Evolutionary conservation across 345 rosid species (phyloP).

Genomic region (Boechera retrofracta): DNA sequence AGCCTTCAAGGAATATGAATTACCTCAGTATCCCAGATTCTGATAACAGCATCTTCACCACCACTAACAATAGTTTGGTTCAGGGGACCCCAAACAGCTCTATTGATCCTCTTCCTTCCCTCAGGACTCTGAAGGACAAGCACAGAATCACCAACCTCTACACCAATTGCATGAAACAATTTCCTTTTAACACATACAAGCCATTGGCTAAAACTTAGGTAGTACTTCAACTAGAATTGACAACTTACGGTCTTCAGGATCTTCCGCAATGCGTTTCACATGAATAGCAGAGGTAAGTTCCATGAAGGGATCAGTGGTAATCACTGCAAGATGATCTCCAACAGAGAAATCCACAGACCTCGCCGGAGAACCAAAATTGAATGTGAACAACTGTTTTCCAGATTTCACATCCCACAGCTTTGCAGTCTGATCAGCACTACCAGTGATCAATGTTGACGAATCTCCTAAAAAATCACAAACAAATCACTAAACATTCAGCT

Average conservation of each 20-base stretch:
- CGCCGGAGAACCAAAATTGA: constrained; percentile 83
- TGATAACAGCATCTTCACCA: constrained; percentile 85
- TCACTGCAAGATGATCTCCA: constrained; percentile 89
- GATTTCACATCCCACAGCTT: constrained; percentile 90
- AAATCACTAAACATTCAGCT: not conserved
- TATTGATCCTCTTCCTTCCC: constrained; percentile 70
- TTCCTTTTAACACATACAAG: not conserved
- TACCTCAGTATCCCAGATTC: constrained; percentile 98
- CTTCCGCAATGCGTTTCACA: constrained; percentile 72
- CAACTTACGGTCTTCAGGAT: constrained; percentile 70
- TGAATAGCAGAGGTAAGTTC: constrained; percentile 84
- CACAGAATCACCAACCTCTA: constrained; percentile 75
- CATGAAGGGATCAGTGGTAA: constrained; percentile 95
- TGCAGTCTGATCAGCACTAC: constrained; percentile 92
- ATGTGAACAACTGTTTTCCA: constrained; percentile 66
- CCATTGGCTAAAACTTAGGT: not conserved
- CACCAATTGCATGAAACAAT: constrained; percentile 23
- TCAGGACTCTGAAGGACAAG: constrained; percentile 70
- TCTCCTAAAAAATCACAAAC: constrained; percentile 55
- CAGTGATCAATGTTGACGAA: constrained; percentile 73
- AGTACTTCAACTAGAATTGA: not conserved
- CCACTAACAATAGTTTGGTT: constrained; percentile 80
- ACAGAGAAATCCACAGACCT: constrained; percentile 84
- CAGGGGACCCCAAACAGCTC: constrained; percentile 97
- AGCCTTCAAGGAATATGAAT: not conserved